These are phyloP conservation scores for Lipomyces kockii DNA, from an alignment of 805 yeast genomes.

Conservation along the genomic window DNA sequence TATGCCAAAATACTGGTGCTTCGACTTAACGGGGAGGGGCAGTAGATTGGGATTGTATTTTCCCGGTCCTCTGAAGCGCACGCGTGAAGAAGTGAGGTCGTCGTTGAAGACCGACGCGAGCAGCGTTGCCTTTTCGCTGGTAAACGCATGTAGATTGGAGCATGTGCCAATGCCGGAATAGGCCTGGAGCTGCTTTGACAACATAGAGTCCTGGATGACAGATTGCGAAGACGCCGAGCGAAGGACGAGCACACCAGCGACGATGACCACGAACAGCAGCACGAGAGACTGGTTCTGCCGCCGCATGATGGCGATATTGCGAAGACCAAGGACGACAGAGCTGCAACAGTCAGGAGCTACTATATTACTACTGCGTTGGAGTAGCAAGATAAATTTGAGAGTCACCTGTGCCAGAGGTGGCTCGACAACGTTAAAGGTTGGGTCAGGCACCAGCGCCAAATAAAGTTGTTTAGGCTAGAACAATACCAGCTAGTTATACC, in stretches of 20 bases:
- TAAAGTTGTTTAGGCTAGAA: too few species aligned
- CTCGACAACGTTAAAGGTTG: too few species aligned
- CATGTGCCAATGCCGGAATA: conserved; percentile 5
- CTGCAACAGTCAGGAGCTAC: background rate
- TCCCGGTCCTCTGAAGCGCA: conserved; percentile 6
- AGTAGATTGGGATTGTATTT: conserved; percentile 17
- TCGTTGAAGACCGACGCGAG: conserved; percentile 7
- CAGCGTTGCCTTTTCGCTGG: conserved; percentile 8
- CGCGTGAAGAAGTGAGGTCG: conserved; percentile 13
- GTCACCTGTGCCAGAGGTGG: too few species aligned
- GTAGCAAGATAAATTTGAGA: background rate
- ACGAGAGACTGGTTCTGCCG: background rate
- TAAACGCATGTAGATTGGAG: background rate
- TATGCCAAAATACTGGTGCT: conserved; percentile 8
- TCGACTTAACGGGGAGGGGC: conserved; percentile 13
- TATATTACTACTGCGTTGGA: background rate
- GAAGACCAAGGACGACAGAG: background rate
- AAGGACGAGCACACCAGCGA: background rate
- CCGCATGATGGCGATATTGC: background rate
- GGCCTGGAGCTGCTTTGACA: background rate
- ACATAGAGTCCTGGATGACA: background rate
- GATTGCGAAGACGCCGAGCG: background rate
- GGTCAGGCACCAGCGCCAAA: too few species aligned
- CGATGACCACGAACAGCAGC: background rate
- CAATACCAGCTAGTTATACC: too few species aligned